These are phyloP conservation scores for Aspergillus ostianus DNA, from an alignment of 495 filamentous ascomycete species.

Conservation along the genomic window DNA sequence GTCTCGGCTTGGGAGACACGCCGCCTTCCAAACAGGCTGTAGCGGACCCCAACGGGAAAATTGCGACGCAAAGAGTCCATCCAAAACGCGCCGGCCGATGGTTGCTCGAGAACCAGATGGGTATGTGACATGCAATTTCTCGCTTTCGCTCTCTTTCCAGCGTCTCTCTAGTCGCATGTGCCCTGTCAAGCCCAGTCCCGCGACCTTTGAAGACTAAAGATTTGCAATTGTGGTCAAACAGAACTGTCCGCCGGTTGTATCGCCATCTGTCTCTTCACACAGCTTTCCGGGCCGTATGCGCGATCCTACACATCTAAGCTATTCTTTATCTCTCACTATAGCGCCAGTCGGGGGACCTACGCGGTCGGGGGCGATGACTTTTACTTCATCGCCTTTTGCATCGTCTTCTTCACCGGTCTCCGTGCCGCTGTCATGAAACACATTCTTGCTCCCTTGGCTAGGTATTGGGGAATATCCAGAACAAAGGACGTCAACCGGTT, in stretches of 20 bases:
- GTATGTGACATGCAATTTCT: background rate
- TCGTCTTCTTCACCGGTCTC: constrained; percentile 72
- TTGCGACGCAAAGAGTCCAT: background rate
- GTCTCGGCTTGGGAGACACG: background rate
- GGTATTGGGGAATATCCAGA: constrained; percentile 55
- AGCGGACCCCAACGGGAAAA: background rate
- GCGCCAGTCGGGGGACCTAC: constrained; percentile 57
- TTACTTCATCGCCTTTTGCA: constrained; percentile 65
- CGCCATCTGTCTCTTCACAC: constrained; percentile 28
- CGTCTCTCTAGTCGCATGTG: background rate
- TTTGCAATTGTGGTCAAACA: background rate
- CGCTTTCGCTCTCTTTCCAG: background rate
- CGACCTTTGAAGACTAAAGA: background rate
- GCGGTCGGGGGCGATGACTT: constrained; percentile 65
- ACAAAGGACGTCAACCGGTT: constrained; percentile 66
- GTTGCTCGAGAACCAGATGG: background rate
- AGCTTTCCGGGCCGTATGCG: constrained; percentile 64
- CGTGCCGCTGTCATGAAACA: constrained; percentile 73
- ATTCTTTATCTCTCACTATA: constrained; percentile 70
- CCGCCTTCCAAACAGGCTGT: background rate
- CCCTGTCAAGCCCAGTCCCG: background rate
- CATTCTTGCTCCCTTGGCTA: constrained; percentile 68
- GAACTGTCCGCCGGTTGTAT: constrained; percentile 9
- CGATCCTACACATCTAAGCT: constrained; percentile 66
- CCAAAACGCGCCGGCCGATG: background rate